A percentile compares a stretch with the other conserved stretches of the same genome.
These are phyloP conservation scores for Ophiostoma sp. DNA, from an alignment of 2,329 filamentous ascomycete genomes.

Conservation along the genomic window DNA sequence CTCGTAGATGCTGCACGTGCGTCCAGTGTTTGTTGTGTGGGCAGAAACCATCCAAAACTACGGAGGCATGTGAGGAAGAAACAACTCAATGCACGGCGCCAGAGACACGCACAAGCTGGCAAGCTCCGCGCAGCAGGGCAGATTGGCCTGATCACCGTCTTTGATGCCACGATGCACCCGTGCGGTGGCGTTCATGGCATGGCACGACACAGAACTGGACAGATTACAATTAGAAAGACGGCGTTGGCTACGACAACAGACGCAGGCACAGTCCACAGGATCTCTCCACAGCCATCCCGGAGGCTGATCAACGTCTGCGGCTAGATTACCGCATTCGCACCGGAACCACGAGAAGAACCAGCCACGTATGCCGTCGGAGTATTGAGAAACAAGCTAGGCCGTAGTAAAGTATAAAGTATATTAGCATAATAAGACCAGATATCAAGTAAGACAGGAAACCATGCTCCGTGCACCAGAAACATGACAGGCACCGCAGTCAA, in stretches of 20 bases:
- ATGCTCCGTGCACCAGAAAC: not conserved
- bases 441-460: not conserved
- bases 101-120: too few relatives aligned
- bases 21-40: too few relatives aligned
- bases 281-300: slow-evolving; percentile 4
- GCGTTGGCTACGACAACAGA: slow-evolving; percentile 1
- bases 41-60: too few relatives aligned
- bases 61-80: not conserved
- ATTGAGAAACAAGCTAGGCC: not conserved
- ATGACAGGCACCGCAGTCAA: not conserved
- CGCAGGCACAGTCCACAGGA: slow-evolving; percentile 2
- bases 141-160: not conserved
- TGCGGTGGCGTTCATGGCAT: too few relatives aligned
- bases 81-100: not conserved
- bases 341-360: not conserved
- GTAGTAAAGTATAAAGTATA: not conserved
- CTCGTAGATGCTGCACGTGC: slow-evolving; percentile 2
- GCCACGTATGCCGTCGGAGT: not conserved
- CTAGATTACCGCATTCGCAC: slow-evolving; percentile 4
- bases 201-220: not conserved
- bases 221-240: slow-evolving; percentile 5
- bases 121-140: not conserved
- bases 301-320: slow-evolving; percentile 2
- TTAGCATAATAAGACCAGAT: not conserved
- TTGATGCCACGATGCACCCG: slow-evolving; percentile 5